Conservation (phyloP, 2,329 filamentous ascomycete genomes). For the Ascochyta fabae region DNA sequence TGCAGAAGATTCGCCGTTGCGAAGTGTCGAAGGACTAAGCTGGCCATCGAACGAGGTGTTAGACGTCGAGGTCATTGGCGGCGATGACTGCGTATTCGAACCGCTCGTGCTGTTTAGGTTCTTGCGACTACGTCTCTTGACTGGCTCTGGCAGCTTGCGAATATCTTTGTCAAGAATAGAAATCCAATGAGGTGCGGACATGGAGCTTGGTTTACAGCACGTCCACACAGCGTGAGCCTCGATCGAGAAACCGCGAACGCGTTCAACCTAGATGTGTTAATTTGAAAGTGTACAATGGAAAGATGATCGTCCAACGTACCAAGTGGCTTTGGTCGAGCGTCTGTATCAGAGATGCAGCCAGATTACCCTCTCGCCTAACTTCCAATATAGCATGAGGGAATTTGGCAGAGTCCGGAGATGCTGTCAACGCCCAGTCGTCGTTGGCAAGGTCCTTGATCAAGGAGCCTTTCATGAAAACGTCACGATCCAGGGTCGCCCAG, state of each 20-base stretch:
- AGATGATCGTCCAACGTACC: slow-evolving; percentile 36
- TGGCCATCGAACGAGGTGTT: slow-evolving; percentile 48
- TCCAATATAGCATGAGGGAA: slow-evolving; percentile 62
- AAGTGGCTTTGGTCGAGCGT: slow-evolving; percentile 57
- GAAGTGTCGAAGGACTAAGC: slow-evolving; percentile 37
- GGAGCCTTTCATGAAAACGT: slow-evolving; percentile 51
- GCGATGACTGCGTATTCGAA: slow-evolving; percentile 34
- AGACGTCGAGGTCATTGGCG: slow-evolving; percentile 47
- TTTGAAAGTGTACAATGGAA: slow-evolving; percentile 4
- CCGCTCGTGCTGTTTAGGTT: slow-evolving; percentile 30
- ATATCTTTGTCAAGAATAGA: slow-evolving; percentile 58
- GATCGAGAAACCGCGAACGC: slow-evolving; percentile 61
- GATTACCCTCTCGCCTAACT: slow-evolving; percentile 56
- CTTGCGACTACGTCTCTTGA: slow-evolving; percentile 37
- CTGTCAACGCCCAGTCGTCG: slow-evolving; percentile 41
- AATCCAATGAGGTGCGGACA: slow-evolving; percentile 53
- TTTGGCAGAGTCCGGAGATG: slow-evolving; percentile 25
- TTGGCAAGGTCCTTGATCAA: slow-evolving; percentile 34
- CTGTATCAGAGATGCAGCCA: slow-evolving; percentile 49
- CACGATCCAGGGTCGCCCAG: slow-evolving; percentile 58
- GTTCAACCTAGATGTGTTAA: slow-evolving; percentile 51
- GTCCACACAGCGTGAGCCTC: slow-evolving; percentile 61
- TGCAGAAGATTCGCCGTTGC: slow-evolving; percentile 43
- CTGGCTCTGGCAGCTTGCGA: slow-evolving; percentile 57
- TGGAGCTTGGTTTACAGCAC: slow-evolving; percentile 52